Conservation (phyloP, 1,284 basidiomycete genomes). For the Rhodotorula mucilaginosa region DNA sequence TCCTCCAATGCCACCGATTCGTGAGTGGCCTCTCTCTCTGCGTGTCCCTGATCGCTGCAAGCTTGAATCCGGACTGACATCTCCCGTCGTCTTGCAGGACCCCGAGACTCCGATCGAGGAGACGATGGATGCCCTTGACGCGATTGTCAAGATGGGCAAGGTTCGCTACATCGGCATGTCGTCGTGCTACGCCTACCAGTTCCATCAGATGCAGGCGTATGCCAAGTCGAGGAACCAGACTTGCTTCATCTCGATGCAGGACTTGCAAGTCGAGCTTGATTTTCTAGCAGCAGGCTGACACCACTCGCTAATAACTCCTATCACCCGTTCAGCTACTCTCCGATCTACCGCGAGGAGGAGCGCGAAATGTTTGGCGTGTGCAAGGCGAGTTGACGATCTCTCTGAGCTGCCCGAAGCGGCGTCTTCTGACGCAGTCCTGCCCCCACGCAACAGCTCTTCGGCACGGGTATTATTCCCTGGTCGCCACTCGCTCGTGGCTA, state of each 20-base stretch:
- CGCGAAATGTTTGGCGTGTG: slow-evolving; percentile 47
- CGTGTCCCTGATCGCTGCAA: too few relatives aligned
- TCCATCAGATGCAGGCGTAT: slow-evolving; percentile 64
- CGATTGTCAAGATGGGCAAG: slow-evolving; percentile 54
- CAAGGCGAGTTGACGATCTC: too few relatives aligned
- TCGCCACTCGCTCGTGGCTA: slow-evolving; percentile 42
- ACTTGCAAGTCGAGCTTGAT: slow-evolving; percentile 31
- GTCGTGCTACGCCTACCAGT: slow-evolving; percentile 51
- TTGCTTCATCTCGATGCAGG: slow-evolving; percentile 53
- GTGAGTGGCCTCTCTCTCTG: slow-evolving; percentile 39
- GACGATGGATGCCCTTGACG: slow-evolving; percentile 65
- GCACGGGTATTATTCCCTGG: slow-evolving; percentile 50
- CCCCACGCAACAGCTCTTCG: too few relatives aligned
- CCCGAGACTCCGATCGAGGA: slow-evolving; percentile 58
- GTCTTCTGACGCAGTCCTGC: too few relatives aligned
- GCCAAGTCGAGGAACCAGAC: slow-evolving; percentile 29
- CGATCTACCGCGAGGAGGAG: slow-evolving; percentile 50
- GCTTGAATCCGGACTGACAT: too few relatives aligned
- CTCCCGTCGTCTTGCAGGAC: slow-evolving; percentile 42
- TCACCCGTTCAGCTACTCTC: slow-evolving; percentile 7
- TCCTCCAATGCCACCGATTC: slow-evolving; percentile 63
- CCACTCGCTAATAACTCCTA: too few relatives aligned
- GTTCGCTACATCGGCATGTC: slow-evolving; percentile 68
- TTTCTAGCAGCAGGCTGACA: too few relatives aligned
- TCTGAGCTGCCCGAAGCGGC: too few relatives aligned